Evolutionary conservation across 352 stramenopile genomes (phyloP), one percentile per base, ranked within the genome.

Genomic region (Globisporangium canariense): DNA sequence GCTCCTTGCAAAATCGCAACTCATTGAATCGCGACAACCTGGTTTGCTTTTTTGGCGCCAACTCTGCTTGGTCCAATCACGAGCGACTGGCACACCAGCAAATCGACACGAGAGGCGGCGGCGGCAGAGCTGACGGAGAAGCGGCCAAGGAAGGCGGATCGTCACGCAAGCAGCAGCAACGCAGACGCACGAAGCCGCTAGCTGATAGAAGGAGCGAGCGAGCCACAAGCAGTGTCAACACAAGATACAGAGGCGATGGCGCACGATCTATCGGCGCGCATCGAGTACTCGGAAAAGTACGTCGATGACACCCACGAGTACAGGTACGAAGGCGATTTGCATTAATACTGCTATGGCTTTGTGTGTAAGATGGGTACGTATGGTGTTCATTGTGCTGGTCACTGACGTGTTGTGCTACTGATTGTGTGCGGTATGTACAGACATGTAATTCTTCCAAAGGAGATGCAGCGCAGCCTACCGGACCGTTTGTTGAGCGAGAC

Each of bases 381-480:
- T 54, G 11, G 11, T 16, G 11, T 4, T 30, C 6, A 43, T 5
- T 63, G 25, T 46, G 3, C 4, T 2, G 20, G 8, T 16, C 36
- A 41, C 16, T 54, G 14, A 40, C 4, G 49, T 25, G 56, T 10
- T 10, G 2, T 54, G 25, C 20, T 53, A 38, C 38, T 67, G 22
- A 10, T 7, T 67, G 11, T 54, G 22, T 3, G 30, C 8, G 22
- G 11, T 55, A 53, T 38, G 49, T 58, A 34, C 61, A 96, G 91
- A 79, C 93, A 98, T 78, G 93, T 98, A 51, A 99, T 99, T 67
- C 80, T 99, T 60, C 97, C 97, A 4, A 99, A 99, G 78, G 97
- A 99, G 73, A 91, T 99, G 66, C 94, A 97, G 53, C 98, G 98
- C 71, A 94, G 82, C 47, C 76, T 99, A 43, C 96, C 96, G 8